phyloP scores from a whole-genome alignment of 371 early-diverging fungal genomes.

The Mortierella sp. region DNA sequence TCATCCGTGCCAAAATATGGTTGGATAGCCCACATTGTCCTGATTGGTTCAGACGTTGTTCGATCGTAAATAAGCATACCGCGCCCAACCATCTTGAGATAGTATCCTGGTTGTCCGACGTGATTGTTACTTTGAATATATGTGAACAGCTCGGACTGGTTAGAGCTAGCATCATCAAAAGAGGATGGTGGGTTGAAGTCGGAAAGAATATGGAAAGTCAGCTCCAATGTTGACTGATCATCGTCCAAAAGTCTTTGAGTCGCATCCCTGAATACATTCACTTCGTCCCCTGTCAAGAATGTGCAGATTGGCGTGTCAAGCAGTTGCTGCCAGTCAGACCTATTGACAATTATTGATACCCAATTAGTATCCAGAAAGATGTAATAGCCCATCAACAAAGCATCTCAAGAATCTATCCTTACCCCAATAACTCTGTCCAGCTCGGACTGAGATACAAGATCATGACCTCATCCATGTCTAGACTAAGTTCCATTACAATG shows the following conservation, averaged over 20 bases:
- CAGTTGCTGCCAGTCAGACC: slow-evolving; percentile 63
- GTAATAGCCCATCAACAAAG: no score
- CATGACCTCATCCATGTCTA: slow-evolving; percentile 56
- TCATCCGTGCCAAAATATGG: slow-evolving; percentile 59
- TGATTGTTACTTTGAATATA: slow-evolving; percentile 29
- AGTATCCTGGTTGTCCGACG: slow-evolving; percentile 62
- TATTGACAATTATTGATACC: slow-evolving; percentile 15
- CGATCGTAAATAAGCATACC: slow-evolving; percentile 92
- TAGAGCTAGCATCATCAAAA: slow-evolving; percentile 52
- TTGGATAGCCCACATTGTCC: slow-evolving; percentile 89
- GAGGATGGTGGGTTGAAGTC: slow-evolving; percentile 47
- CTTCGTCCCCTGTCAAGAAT: slow-evolving; percentile 63
- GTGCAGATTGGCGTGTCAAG: slow-evolving; percentile 63
- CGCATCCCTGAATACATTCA: slow-evolving; percentile 75
- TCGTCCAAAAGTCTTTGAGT: slow-evolving; percentile 77
- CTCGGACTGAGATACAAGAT: slow-evolving; percentile 73
- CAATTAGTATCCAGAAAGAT: background rate
- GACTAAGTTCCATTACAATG: slow-evolving; percentile 73
- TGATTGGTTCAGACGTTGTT: slow-evolving; percentile 74
- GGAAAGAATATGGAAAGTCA: slow-evolving; percentile 74
- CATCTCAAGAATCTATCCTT: slow-evolving; percentile 21
- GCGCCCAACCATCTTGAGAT: slow-evolving; percentile 85
- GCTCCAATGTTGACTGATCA: slow-evolving; percentile 82
- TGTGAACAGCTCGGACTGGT: slow-evolving; percentile 28
- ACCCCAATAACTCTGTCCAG: slow-evolving; percentile 73